Conservation (phyloP, 2,329 filamentous ascomycete species). For the Arachnomyces sp. region DNA sequence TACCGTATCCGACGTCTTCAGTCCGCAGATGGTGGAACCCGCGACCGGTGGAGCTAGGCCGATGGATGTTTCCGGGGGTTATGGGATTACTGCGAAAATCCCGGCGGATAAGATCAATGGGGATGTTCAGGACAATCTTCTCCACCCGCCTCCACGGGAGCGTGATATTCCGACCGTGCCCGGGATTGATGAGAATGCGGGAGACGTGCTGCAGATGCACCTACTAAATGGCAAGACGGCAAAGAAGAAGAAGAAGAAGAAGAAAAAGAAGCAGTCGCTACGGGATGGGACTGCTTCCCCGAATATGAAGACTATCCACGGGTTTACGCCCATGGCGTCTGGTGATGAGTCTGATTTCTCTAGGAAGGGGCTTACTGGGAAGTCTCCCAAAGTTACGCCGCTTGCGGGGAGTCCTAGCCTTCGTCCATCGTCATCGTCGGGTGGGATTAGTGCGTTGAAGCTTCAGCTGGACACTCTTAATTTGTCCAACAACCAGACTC, state of each 20-base stretch:
- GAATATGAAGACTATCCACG: slow-evolving; percentile 34
- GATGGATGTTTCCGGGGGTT: background rate
- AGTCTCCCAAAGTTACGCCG: slow-evolving; percentile 22
- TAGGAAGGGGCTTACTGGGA: slow-evolving; percentile 25
- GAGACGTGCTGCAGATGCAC: no score
- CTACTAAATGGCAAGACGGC: slow-evolving; percentile 16
- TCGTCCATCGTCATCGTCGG: slow-evolving; percentile 43
- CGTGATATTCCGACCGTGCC: no score
- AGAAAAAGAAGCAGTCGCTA: slow-evolving; percentile 24
- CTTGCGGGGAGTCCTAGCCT: slow-evolving; percentile 37
- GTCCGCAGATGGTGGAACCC: slow-evolving; percentile 10
- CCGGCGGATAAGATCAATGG: no score
- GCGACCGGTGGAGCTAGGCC: background rate
- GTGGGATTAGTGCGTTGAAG: slow-evolving; percentile 75
- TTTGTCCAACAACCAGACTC: slow-evolving; percentile 52
- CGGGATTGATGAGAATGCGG: no score
- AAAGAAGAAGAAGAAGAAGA: slow-evolving; percentile 34
- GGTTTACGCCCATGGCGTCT: slow-evolving; percentile 36
- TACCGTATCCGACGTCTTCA: slow-evolving; percentile 14
- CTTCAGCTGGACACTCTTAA: slow-evolving; percentile 71
- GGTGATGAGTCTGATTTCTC: slow-evolving; percentile 40
- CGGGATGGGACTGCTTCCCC: slow-evolving; percentile 17
- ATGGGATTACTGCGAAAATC: no score
- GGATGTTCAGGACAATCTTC: no score
- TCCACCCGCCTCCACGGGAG: no score